These are phyloP conservation scores for Vitis hybrid DNA, from an alignment of 177 flowering plant genomes.

Conservation along the genomic window DNA sequence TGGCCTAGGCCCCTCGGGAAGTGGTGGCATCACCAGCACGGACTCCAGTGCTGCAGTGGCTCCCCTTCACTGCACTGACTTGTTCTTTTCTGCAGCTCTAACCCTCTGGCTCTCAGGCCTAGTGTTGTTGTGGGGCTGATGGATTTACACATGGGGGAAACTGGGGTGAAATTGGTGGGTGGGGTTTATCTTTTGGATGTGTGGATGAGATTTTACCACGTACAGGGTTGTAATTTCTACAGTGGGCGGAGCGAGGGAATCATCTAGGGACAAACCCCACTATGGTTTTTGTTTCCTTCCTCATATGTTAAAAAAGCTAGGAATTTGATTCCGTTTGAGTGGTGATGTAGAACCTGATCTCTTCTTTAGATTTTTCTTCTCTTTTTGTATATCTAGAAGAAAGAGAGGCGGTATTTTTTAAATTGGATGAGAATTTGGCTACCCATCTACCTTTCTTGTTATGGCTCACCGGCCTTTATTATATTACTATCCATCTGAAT, in stretches of 20 bases:
- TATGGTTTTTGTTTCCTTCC: conserved; percentile 1
- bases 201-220: conserved; percentile 26
- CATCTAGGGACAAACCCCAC: conserved; percentile 22
- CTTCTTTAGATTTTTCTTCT: conserved; percentile 8
- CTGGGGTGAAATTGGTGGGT: not conserved
- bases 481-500: not conserved
- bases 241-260: not conserved
- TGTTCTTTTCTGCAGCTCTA: conserved; percentile 2
- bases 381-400: conserved; percentile 21
- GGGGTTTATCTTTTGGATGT: conserved; percentile 9
- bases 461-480: not conserved
- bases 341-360: conserved; percentile 13
- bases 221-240: not conserved
- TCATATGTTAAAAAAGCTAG: conserved; percentile 12
- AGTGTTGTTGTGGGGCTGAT: conserved; percentile 12
- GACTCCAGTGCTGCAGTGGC: conserved; percentile 15
- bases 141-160: not conserved
- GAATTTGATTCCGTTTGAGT: conserved; percentile 35
- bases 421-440: conserved; percentile 12
- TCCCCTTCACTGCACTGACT: conserved; percentile 1
- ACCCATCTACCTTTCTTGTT: not conserved
- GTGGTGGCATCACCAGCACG: conserved; percentile 17
- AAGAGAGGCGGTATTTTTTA: conserved; percentile 8
- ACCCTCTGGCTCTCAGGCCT: conserved; percentile 13
- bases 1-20: conserved; percentile 1